Evolutionary conservation across 2,329 filamentous ascomycete species (phyloP).

Genomic region (Paecilomyces fulvus): DNA sequence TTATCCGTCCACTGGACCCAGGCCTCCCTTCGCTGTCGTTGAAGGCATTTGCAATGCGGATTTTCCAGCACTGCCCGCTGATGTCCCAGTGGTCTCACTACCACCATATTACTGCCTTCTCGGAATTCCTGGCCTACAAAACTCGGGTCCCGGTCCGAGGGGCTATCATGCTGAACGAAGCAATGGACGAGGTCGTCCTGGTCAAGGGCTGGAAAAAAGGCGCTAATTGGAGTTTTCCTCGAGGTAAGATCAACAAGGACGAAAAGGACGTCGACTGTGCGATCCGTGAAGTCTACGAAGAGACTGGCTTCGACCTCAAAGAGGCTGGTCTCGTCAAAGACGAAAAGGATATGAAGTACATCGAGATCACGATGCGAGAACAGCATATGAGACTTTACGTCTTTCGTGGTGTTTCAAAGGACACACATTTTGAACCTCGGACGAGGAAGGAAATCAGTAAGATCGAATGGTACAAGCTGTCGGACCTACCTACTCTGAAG

Average conservation of each 20-base stretch:
- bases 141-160: constrained; percentile 87
- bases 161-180: constrained; percentile 82
- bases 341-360: constrained; percentile 66
- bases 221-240: constrained; percentile 90
- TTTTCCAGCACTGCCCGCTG: constrained; percentile 90
- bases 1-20: constrained; percentile 83
- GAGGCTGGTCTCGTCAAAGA: constrained; percentile 67
- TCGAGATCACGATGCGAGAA: constrained; percentile 82
- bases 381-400: constrained; percentile 91
- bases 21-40: constrained; percentile 77
- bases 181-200: constrained; percentile 88
- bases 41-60: constrained; percentile 75
- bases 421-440: constrained; percentile 78
- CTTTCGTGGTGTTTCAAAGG: constrained; percentile 78
- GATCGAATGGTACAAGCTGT: constrained; percentile 88
- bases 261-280: constrained; percentile 92
- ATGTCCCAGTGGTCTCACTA: constrained; percentile 71
- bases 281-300: constrained; percentile 87
- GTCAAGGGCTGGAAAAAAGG: constrained; percentile 98
- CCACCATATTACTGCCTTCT: constrained; percentile 73
- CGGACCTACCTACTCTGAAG: constrained; percentile 74
- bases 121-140: constrained; percentile 91
- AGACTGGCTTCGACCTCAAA: constrained; percentile 81
- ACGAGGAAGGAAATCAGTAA: constrained; percentile 97
- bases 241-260: constrained; percentile 97